A percentile compares a stretch with the other conserved stretches of the same genome.
Conservation (phyloP, 805 yeast species). For the Pichia manshurica region DNA sequence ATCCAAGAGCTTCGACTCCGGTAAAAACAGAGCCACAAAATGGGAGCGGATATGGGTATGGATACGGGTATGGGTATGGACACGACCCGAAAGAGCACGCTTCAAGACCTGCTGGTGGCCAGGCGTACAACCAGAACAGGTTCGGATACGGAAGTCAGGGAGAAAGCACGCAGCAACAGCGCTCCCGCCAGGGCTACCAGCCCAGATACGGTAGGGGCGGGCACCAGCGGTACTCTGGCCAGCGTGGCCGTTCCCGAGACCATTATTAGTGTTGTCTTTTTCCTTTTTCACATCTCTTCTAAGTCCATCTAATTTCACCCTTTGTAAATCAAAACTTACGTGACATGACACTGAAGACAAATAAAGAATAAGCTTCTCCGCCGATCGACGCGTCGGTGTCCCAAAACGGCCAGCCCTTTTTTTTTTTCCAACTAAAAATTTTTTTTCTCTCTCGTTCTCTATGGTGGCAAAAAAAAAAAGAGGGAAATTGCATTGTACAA, state of each 20-base stretch:
- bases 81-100: not conserved
- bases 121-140: no score
- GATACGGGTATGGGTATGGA: not conserved
- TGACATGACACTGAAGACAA: no score
- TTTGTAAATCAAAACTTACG: no score
- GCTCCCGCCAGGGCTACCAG: no score
- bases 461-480: not conserved
- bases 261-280: no score
- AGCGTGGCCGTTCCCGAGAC: not conserved
- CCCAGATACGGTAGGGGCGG: no score
- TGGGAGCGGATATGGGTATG: constrained; percentile 4
- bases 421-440: no score
- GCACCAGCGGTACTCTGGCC: not conserved
- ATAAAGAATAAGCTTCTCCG: not conserved
- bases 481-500: not conserved
- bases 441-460: not conserved
- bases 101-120: no score
- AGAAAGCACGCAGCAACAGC: no score
- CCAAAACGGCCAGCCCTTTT: not conserved
- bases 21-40: not conserved
- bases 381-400: not conserved
- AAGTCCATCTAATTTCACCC: no score
- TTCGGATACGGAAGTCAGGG: no score
- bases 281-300: no score
- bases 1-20: not conserved